These are phyloP conservation scores for Dichomitus squalens DNA, from an alignment of 1,284 basidiomycete species.

Conservation along the genomic window DNA sequence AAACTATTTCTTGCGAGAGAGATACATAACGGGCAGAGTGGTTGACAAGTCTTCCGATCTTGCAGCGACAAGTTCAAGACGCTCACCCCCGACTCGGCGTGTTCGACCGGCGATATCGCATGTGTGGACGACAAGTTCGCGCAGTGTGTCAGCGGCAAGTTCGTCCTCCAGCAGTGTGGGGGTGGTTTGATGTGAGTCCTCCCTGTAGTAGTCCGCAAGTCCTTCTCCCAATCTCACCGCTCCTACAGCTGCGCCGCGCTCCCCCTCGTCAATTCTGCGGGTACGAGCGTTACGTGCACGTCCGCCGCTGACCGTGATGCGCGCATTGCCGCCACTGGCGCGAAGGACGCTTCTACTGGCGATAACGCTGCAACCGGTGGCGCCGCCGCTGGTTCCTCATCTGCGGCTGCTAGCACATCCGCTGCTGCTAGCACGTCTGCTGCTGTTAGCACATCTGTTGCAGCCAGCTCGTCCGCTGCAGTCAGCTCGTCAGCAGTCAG, in stretches of 20 bases:
- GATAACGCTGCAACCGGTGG: not conserved
- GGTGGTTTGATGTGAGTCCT: constrained; percentile 30
- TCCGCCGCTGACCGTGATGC: constrained; percentile 50
- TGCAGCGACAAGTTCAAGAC: constrained; percentile 48
- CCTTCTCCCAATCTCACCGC: not conserved
- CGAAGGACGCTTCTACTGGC: constrained; percentile 28
- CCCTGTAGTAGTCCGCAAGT: not conserved
- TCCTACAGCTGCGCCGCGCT: constrained; percentile 48
- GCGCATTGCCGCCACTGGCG: constrained; percentile 56
- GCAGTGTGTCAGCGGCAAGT: constrained; percentile 48
- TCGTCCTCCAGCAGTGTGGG: constrained; percentile 44
- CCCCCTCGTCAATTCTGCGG: constrained; percentile 58
- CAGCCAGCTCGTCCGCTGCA: constrained; percentile 1
- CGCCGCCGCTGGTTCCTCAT: too few species aligned
- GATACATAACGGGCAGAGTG: too few species aligned
- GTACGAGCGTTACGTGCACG: constrained; percentile 59
- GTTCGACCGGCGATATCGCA: constrained; percentile 43
- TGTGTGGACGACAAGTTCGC: constrained; percentile 37
- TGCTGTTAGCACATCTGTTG: not conserved
- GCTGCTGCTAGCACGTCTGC: constrained; percentile 3
- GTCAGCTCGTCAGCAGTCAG: constrained; percentile 4
- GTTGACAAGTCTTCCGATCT: not conserved
- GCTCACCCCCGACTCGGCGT: constrained; percentile 41
- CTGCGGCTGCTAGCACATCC: not conserved
- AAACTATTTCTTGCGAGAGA: not conserved